A percentile compares a stretch with the other conserved stretches of the same genome.
phyloP scores from a whole-genome alignment of 768 basidiomycete genomes.

The Hypsizygus marmoreus region DNA sequence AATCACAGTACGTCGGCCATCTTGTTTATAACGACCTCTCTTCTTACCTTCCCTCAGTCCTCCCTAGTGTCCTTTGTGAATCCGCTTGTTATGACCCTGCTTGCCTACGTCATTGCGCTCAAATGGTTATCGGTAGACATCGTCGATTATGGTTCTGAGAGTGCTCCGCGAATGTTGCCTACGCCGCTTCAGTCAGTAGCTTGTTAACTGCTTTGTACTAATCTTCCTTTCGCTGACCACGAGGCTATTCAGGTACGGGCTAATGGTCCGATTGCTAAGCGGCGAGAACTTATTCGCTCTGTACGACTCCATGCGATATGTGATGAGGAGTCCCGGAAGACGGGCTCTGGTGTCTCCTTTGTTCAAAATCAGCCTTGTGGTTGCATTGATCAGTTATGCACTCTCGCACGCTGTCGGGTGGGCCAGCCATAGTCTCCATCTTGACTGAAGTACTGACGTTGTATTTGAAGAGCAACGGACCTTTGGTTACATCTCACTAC shows the following conservation, averaged over 20 bases:
- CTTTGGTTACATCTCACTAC: constrained; percentile 5
- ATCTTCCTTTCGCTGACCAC: neutral
- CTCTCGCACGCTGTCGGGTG: constrained; percentile 3
- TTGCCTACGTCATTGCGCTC: neutral
- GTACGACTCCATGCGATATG: neutral
- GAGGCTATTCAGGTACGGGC: neutral
- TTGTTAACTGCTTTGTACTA: too few species aligned
- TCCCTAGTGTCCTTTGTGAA: neutral
- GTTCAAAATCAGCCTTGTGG: neutral
- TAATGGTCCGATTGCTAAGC: constrained; percentile 1
- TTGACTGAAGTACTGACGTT: neutral
- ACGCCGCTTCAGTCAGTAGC: constrained; percentile 4
- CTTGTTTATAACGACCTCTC: neutral
- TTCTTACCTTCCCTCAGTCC: neutral
- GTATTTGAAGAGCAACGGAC: constrained; percentile 1
- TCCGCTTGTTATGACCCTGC: neutral
- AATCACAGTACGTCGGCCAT: neutral
- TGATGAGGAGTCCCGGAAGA: neutral
- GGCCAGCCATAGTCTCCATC: neutral
- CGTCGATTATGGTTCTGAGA: too few species aligned
- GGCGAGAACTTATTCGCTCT: neutral
- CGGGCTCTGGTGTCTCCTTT: neutral
- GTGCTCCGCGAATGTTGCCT: neutral
- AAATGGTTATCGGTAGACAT: neutral
- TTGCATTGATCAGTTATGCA: neutral